Conservation (phyloP, 2,329 filamentous ascomycete species). For the Colletotrichum noveboracense region DNA sequence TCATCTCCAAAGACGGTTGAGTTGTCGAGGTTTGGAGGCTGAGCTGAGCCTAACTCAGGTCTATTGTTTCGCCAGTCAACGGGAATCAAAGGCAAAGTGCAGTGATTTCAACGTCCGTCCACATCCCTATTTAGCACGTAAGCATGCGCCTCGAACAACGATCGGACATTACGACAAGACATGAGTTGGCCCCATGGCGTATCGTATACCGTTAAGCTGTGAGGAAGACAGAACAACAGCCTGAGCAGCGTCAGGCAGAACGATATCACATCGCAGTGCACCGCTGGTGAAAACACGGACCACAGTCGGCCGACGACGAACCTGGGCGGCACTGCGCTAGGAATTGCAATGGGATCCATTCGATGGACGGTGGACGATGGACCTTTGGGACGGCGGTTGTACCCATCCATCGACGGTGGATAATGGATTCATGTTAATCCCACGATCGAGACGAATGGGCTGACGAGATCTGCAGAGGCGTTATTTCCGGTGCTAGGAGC, state of each 20-base stretch:
- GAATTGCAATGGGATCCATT: not conserved
- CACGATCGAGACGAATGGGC: not conserved
- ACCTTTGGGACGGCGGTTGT: not conserved
- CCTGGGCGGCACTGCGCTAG: not conserved
- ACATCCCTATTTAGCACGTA: not conserved
- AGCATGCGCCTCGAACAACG: not conserved
- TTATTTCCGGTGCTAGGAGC: constrained; percentile 4
- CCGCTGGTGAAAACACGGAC: not conserved
- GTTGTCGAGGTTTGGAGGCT: not conserved
- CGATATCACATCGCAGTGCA: not conserved
- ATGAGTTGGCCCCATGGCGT: not conserved
- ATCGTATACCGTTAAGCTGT: not conserved
- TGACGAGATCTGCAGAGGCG: not conserved
- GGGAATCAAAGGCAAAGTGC: not conserved
- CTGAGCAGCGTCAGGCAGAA: not conserved
- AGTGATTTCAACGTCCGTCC: not conserved
- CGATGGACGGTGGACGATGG: not conserved
- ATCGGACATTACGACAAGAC: not conserved
- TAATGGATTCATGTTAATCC: not conserved
- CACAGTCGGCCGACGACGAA: not conserved
- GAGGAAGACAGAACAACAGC: not conserved
- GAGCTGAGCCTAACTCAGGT: not conserved
- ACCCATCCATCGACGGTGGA: not conserved
- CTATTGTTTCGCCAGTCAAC: not conserved
- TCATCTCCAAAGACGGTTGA: not conserved